Evolutionary conservation across 176 grass and related monocot species (phyloP).

Genomic region (Zoysia pacifica): DNA sequence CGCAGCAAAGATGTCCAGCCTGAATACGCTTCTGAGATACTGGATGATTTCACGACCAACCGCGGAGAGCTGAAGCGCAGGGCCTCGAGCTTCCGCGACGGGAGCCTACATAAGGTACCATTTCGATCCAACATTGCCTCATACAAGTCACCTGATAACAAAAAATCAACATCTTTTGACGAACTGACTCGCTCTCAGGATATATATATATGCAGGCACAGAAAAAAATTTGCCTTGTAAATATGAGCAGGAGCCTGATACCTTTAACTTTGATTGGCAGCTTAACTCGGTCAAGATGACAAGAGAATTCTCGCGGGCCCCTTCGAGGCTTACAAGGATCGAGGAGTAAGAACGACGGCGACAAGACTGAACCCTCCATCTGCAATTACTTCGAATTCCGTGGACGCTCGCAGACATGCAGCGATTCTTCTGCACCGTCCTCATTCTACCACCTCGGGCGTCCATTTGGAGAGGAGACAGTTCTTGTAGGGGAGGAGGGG

Average conservation of each 20-base stretch:
- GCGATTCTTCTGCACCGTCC: no score
- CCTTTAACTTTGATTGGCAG: slow-evolving; percentile 23
- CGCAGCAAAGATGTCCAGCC: slow-evolving; percentile 10
- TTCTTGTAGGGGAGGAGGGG: no score
- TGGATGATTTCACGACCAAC: slow-evolving; percentile 76
- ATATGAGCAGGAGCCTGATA: neutral
- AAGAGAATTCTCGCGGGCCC: slow-evolving; percentile 27
- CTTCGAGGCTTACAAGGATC: neutral
- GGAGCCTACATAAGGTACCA: slow-evolving; percentile 50
- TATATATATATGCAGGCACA: neutral
- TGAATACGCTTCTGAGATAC: slow-evolving; percentile 66
- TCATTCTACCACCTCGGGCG: no score
- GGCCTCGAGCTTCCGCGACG: slow-evolving; percentile 53
- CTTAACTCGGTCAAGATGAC: slow-evolving; percentile 59
- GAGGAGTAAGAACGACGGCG: no score
- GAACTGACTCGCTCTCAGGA: no score
- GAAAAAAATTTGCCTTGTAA: neutral
- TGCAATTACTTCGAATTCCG: no score
- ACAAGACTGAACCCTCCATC: no score
- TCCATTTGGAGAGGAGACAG: no score
- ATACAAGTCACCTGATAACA: neutral
- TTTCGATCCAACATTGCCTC: neutral
- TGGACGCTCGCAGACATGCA: no score
- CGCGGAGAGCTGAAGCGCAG: slow-evolving; percentile 76
- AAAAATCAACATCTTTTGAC: neutral